A percentile compares a stretch with the other conserved stretches of the same genome.
Evolutionary conservation across 805 yeast genomes (phyloP).

Genomic region (Zygosaccharomyces pseudorouxii): DNA sequence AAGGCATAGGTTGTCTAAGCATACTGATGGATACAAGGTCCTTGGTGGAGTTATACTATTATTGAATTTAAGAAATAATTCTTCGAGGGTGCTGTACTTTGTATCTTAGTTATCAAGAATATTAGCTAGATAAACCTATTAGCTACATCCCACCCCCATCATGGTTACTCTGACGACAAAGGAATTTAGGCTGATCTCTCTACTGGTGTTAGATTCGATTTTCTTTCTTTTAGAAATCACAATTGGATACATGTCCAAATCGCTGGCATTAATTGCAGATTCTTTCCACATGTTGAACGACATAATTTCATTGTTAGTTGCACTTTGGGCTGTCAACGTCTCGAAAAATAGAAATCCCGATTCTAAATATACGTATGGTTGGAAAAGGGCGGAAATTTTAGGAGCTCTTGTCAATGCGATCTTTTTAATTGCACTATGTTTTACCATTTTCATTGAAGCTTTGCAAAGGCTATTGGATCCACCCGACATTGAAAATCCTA

Average conservation of each 20-base stretch:
- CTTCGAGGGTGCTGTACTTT: too few relatives aligned
- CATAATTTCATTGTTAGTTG: slow-evolving; percentile 81
- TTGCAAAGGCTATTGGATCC: slow-evolving; percentile 83
- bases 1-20: neutral
- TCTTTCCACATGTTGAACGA: slow-evolving; percentile 98
- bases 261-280: slow-evolving; percentile 91
- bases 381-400: slow-evolving; percentile 95
- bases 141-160: neutral
- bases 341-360: slow-evolving; percentile 79
- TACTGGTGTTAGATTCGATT: slow-evolving; percentile 68
- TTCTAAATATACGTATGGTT: slow-evolving; percentile 89
- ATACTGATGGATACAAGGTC: neutral
- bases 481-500: slow-evolving; percentile 74
- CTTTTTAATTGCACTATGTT: slow-evolving; percentile 84
- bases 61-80: too few relatives aligned
- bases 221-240: slow-evolving; percentile 84
- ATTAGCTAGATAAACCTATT: too few relatives aligned
- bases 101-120: too few relatives aligned
- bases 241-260: slow-evolving; percentile 87
- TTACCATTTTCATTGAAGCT: slow-evolving; percentile 89
- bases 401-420: slow-evolving; percentile 96
- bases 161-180: slow-evolving; percentile 38
- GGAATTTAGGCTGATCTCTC: slow-evolving; percentile 65
- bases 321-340: slow-evolving; percentile 93
- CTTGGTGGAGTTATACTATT: neutral